These are phyloP conservation scores for Torulaspora microellipsoides DNA, from an alignment of 805 yeast species.

Conservation along the genomic window DNA sequence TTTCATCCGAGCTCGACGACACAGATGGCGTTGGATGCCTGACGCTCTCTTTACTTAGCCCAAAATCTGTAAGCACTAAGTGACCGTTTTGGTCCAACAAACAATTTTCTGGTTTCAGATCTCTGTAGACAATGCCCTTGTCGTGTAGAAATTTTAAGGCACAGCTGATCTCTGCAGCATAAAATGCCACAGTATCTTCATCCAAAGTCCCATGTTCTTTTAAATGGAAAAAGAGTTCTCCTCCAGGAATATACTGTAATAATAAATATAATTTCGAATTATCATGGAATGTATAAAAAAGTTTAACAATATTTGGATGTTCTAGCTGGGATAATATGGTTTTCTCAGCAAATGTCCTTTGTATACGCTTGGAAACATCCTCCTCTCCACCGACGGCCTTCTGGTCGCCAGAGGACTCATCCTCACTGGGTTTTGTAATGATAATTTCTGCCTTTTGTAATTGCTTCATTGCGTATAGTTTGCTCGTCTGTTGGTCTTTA, in stretches of 20 bases:
- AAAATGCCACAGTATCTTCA: slow-evolving; percentile 69
- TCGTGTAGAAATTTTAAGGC: slow-evolving; percentile 73
- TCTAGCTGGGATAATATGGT: slow-evolving; percentile 64
- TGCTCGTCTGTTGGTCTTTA: slow-evolving; percentile 55
- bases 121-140: slow-evolving; percentile 81
- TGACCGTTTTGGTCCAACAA: slow-evolving; percentile 74
- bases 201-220: slow-evolving; percentile 40
- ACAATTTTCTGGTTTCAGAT: slow-evolving; percentile 87
- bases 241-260: slow-evolving; percentile 82
- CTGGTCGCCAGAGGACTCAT: slow-evolving; percentile 20
- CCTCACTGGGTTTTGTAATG: slow-evolving; percentile 36
- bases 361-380: slow-evolving; percentile 46
- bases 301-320: slow-evolving; percentile 77
- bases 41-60: slow-evolving; percentile 50
- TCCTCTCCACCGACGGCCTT: slow-evolving; percentile 6
- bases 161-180: slow-evolving; percentile 73
- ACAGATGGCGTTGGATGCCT: slow-evolving; percentile 3
- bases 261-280: slow-evolving; percentile 66
- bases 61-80: slow-evolving; percentile 76
- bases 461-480: slow-evolving; percentile 81
- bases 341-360: slow-evolving; percentile 76
- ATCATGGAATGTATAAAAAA: slow-evolving; percentile 83
- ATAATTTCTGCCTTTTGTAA: slow-evolving; percentile 75
- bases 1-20: slow-evolving; percentile 8
- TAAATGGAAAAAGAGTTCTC: slow-evolving; percentile 59